phyloP scores from a whole-genome alignment of 805 yeast species.

The Lipomyces yamanashiensis region DNA sequence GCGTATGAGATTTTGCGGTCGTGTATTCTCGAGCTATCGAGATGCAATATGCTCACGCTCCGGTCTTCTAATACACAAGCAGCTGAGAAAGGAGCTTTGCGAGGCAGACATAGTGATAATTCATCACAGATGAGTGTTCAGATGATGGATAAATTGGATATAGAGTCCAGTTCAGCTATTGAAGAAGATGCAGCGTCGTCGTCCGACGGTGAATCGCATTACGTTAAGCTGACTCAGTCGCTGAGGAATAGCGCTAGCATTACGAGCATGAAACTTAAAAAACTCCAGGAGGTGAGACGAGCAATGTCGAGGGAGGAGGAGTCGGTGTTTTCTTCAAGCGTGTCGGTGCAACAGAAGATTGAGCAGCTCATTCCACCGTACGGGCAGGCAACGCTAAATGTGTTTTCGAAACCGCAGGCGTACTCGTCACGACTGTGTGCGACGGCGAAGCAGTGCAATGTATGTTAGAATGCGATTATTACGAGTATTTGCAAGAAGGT shows the following conservation, averaged over 20 bases:
- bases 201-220: neutral
- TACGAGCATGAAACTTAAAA: too few species aligned
- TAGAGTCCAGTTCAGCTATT: neutral
- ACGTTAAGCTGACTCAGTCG: too few species aligned
- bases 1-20: conserved; percentile 44
- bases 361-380: conserved; percentile 28
- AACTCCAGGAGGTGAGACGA: neutral
- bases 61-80: neutral
- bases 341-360: conserved; percentile 5
- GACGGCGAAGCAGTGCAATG: conserved; percentile 27
- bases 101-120: neutral
- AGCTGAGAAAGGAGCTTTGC: neutral
- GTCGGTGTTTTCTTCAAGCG: neutral
- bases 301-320: conserved; percentile 3
- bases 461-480: neutral
- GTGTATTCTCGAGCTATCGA: conserved; percentile 41
- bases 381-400: conserved; percentile 27
- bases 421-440: conserved; percentile 22
- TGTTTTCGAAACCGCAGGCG: conserved; percentile 24
- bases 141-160: neutral
- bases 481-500: too few species aligned
- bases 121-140: neutral
- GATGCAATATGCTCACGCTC: conserved; percentile 19
- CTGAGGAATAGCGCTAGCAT: too few species aligned
- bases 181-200: neutral